Evolutionary conservation across 345 rosid genomes (phyloP).

Genomic region (Gossypium anomalum): DNA sequence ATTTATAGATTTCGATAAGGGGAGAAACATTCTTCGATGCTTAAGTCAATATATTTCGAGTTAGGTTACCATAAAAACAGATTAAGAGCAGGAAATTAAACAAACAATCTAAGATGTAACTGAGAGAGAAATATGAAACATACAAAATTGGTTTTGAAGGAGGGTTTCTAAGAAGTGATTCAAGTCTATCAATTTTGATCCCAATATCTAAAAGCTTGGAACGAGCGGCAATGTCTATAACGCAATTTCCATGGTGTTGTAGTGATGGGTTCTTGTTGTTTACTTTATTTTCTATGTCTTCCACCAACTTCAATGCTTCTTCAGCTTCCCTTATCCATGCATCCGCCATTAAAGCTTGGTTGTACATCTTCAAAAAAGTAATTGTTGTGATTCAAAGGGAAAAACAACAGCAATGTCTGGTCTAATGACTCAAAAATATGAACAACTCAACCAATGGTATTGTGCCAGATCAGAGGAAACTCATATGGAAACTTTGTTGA

Average conservation of each 20-base stretch:
- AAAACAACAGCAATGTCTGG: background rate
- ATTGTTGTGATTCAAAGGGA: background rate
- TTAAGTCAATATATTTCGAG: background rate
- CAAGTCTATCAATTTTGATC: conserved; percentile 53
- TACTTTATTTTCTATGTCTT: conserved; percentile 35
- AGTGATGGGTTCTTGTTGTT: conserved; percentile 17
- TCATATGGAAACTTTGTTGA: conserved; percentile 2
- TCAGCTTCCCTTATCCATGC: conserved; percentile 56
- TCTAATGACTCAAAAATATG: background rate
- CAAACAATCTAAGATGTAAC: background rate
- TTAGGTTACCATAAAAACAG: too few relatives aligned
- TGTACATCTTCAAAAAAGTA: conserved; percentile 14
- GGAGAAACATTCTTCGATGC: too few relatives aligned
- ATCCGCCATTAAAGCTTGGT: conserved; percentile 26
- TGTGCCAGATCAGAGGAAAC: background rate
- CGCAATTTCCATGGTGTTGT: background rate
- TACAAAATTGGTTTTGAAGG: conserved; percentile 50
- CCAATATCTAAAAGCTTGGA: conserved; percentile 48
- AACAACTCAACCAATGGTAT: background rate
- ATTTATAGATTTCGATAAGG: background rate
- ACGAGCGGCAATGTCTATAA: conserved; percentile 24
- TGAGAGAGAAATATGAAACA: background rate
- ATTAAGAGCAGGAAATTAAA: too few relatives aligned
- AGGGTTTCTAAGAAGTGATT: conserved; percentile 52
- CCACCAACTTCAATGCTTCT: conserved; percentile 36